Evolutionary conservation across 352 stramenopile species (phyloP), one percentile per base, ranked within the genome.

Genomic region (Phytophthora litchii): DNA sequence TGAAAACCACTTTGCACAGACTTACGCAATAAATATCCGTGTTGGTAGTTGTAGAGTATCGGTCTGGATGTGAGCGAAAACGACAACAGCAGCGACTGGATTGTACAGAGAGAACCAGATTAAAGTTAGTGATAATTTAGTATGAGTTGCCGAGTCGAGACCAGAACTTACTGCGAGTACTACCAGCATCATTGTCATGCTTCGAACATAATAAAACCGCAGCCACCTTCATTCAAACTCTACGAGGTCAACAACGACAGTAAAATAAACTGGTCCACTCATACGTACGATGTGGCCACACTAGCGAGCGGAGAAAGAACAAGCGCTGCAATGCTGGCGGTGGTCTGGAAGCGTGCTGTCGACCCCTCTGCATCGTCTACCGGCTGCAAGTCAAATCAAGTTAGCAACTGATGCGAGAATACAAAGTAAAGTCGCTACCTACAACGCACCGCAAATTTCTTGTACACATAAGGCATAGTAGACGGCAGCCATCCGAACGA

Each of bases 381-480:
- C 3, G 76, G 71, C 78, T 88, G 32, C 10, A 50, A 32, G 29
- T 35, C 25, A 32, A 42, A 21, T 9, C 17, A 5, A 1, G 34
- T 45, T 40, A 43, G 44, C 13, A 35, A 17, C 10, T 19, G 25
- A 43, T 5, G n/a, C 21, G 27, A 16, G 3, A 40, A 23, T 3
- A 25, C 16, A 51, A 40, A 19, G 13, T 14, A 31, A 45, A 25
- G 23, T 5, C 23, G 3, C 23, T 3, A 51, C 12, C 31, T 23
- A 48, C 16, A n/a, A 55, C 73, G 35, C 64, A 91, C 81, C 59
- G 78, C 67, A 41, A 83, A 91, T 32, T 87, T 88, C 46, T 76
- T 81, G 69, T 87, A 88, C 19, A 88, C 75, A 47, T 83, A 91
- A 1, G 81, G 74, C 79, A 89, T 86, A n/a, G 86, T 67, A 8